Percentiles rank a stretch among this genome's conserved stretches.
Conservation (phyloP, 2,329 filamentous ascomycete genomes). For the Penicillium fuscoglaucum region DNA sequence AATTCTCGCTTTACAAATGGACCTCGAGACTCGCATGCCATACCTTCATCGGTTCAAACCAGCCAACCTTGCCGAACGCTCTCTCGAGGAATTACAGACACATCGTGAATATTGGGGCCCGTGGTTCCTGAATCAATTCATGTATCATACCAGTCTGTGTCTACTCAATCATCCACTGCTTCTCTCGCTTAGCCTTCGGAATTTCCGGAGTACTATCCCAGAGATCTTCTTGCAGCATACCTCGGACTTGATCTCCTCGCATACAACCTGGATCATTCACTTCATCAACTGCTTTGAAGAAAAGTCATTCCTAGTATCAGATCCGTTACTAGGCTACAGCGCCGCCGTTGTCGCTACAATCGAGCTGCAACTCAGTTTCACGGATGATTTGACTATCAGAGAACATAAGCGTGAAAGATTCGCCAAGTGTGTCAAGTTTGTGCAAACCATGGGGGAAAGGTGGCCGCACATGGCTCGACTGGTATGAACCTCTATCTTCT, state of each 20-base stretch:
- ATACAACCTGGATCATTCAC: conserved; percentile 56
- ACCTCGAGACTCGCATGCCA: conserved; percentile 54
- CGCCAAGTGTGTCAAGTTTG: conserved; percentile 48
- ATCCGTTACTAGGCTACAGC: conserved; percentile 52
- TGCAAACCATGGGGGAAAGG: conserved; percentile 42
- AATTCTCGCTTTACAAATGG: conserved; percentile 54
- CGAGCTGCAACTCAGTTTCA: conserved; percentile 56
- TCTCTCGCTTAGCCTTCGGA: conserved; percentile 54
- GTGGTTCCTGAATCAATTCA: conserved; percentile 54
- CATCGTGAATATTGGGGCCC: conserved; percentile 56
- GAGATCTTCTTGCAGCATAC: conserved; percentile 58
- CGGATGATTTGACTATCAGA: conserved; percentile 41
- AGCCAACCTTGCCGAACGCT: conserved; percentile 48
- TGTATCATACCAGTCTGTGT: conserved; percentile 56
- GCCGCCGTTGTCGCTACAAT: conserved; percentile 56
- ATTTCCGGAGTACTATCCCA: conserved; percentile 54
- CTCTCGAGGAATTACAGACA: conserved; percentile 44
- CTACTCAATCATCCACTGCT: conserved; percentile 57
- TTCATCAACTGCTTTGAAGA: conserved; percentile 51
- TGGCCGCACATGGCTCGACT: conserved; percentile 51
- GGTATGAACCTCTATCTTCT: conserved; percentile 28
- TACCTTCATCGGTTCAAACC: conserved; percentile 53
- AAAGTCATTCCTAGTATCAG: conserved; percentile 49
- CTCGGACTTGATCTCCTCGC: conserved; percentile 53
- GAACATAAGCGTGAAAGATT: conserved; percentile 48